Conservation (phyloP, 2,329 filamentous ascomycete species). For the Remersonia thermophila region DNA sequence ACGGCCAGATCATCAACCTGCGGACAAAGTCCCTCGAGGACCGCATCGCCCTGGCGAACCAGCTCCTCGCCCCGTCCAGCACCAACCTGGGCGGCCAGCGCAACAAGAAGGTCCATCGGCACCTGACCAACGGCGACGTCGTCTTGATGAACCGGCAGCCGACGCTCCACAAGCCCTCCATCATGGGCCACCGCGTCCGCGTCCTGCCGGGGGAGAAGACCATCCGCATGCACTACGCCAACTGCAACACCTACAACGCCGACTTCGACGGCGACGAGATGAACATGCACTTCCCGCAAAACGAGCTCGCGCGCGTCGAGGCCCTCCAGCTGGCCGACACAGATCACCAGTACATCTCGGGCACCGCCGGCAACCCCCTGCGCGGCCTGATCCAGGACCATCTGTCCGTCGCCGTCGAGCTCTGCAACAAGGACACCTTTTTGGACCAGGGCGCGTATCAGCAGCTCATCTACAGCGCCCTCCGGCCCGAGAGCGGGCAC, state of each 20-base stretch:
- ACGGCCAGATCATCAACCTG: constrained; percentile 79
- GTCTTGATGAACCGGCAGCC: constrained; percentile 98
- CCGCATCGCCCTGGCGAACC: constrained; percentile 78
- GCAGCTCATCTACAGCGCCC: constrained; percentile 79
- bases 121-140: constrained; percentile 91
- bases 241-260: constrained; percentile 98
- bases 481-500: constrained; percentile 83
- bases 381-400: constrained; percentile 97
- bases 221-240: constrained; percentile 98
- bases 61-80: constrained; percentile 75
- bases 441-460: constrained; percentile 83
- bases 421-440: constrained; percentile 85
- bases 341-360: constrained; percentile 92
- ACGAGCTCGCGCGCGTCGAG: constrained; percentile 85
- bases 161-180: constrained; percentile 94
- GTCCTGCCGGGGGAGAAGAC: constrained; percentile 92
- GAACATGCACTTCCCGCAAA: constrained; percentile 99
- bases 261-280: constrained; percentile 99
- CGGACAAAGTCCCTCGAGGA: constrained; percentile 82
- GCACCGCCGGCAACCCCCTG: constrained; percentile 83
- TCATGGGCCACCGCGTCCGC: constrained; percentile 92
- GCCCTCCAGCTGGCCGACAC: constrained; percentile 90
- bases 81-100: constrained; percentile 60
- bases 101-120: constrained; percentile 93
- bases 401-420: constrained; percentile 81